phyloP scores from a whole-genome alignment of 2,329 filamentous ascomycete genomes.

The Pyricularia sp. region DNA sequence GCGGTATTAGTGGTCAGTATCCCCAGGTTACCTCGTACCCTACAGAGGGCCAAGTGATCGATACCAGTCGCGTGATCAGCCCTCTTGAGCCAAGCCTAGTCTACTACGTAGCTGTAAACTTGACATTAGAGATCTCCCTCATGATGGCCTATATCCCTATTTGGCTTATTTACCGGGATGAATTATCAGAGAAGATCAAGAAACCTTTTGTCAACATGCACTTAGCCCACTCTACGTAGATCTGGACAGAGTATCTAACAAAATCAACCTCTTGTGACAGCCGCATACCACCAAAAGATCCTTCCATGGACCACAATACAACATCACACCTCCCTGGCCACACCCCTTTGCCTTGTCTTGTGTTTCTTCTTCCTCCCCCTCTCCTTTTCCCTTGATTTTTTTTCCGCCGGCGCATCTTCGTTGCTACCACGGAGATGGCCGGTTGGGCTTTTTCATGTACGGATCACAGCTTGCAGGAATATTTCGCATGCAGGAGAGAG shows the following conservation, averaged over 20 bases:
- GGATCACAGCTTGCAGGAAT: background rate
- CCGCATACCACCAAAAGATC: background rate
- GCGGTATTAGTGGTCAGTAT: no score
- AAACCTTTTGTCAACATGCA: background rate
- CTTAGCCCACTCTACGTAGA: background rate
- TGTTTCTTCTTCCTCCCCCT: background rate
- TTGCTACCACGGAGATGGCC: background rate
- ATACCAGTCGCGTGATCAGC: no score
- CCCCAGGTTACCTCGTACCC: no score
- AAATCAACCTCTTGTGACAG: background rate
- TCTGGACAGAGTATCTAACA: background rate
- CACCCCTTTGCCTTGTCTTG: constrained; percentile 1
- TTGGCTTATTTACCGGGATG: background rate
- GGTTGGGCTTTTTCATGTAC: background rate
- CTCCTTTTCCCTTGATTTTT: background rate
- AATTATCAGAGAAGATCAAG: background rate
- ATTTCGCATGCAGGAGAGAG: background rate
- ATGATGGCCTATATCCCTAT: background rate
- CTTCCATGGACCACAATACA: background rate
- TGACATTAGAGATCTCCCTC: background rate
- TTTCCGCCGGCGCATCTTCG: background rate
- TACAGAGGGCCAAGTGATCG: no score
- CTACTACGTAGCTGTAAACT: no score
- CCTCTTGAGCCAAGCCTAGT: no score
- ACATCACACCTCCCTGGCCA: background rate